A percentile compares a stretch with the other conserved stretches of the same genome.
Conservation (phyloP, 495 filamentous ascomycete species). For the Niebla homalea region DNA sequence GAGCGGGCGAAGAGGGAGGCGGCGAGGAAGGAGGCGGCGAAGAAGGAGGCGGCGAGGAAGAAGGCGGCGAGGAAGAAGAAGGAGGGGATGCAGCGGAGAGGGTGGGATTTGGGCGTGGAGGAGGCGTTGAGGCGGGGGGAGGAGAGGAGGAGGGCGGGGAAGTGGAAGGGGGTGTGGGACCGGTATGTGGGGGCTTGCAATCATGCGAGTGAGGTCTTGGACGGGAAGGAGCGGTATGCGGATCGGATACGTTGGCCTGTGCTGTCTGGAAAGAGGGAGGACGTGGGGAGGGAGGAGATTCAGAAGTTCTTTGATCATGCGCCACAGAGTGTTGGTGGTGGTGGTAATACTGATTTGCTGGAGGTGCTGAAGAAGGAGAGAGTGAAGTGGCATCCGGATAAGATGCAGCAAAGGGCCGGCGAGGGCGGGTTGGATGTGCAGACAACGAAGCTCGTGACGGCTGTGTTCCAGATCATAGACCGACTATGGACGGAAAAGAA, state of each 20-base stretch:
- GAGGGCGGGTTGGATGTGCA: slow-evolving; percentile 48
- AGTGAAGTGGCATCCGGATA: slow-evolving; percentile 95
- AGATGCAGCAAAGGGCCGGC: slow-evolving; percentile 83
- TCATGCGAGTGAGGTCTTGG: slow-evolving; percentile 23
- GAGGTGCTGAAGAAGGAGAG: slow-evolving; percentile 68
- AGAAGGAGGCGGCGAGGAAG: too few species aligned
- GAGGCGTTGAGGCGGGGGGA: slow-evolving; percentile 38
- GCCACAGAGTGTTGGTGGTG: slow-evolving; percentile 19
- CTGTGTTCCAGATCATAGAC: slow-evolving; percentile 87
- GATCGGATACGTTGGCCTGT: slow-evolving; percentile 69
- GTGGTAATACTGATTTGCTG: slow-evolving; percentile 28
- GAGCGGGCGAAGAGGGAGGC: slow-evolving; percentile 52
- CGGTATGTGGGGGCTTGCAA: slow-evolving; percentile 54
- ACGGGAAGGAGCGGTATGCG: slow-evolving; percentile 1
- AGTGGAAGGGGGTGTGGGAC: slow-evolving; percentile 45
- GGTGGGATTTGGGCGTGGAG: slow-evolving; percentile 35
- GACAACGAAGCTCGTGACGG: slow-evolving; percentile 67
- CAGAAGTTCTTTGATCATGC: slow-evolving; percentile 50
- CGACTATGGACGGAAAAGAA: slow-evolving; percentile 54
- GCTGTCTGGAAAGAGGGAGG: slow-evolving; percentile 41
- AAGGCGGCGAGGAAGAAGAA: slow-evolving; percentile 31
- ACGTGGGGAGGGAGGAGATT: slow-evolving; percentile 49
- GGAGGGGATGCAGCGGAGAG: slow-evolving; percentile 23
- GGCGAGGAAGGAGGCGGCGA: slow-evolving; percentile 25
- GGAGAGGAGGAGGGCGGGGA: slow-evolving; percentile 33